phyloP scores from a whole-genome alignment of 2,329 filamentous ascomycete species.

The Macrophomina pseudophaseolina region DNA sequence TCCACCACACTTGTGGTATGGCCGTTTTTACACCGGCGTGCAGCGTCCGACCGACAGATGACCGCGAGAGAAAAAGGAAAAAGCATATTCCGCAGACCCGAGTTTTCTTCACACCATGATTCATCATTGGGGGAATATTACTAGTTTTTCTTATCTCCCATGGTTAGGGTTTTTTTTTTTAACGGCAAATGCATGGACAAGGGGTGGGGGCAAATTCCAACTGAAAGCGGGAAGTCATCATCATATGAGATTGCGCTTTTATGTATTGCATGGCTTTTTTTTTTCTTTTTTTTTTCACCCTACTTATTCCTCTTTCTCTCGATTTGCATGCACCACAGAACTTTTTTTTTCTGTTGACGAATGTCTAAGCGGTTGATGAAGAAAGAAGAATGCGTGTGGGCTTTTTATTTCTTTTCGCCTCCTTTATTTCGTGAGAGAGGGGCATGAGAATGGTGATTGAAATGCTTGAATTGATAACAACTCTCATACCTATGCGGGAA shows the following conservation, averaged over 20 bases:
- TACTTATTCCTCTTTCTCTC: no score
- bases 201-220: slow-evolving; percentile 4
- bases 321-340: not conserved
- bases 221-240: slow-evolving; percentile 8
- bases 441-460: not conserved
- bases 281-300: slow-evolving; percentile 3
- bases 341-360: not conserved
- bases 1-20: not conserved
- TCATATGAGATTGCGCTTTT: slow-evolving; percentile 8
- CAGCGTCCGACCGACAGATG: not conserved
- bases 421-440: not conserved
- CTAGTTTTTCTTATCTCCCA: not conserved
- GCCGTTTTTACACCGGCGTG: not conserved
- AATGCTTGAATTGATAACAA: slow-evolving; percentile 3
- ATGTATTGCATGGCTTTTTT: slow-evolving; percentile 22
- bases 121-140: not conserved
- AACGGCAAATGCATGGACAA: slow-evolving; percentile 13
- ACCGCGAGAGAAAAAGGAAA: slow-evolving; percentile 16
- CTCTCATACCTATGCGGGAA: slow-evolving; percentile 5
- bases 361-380: slow-evolving; percentile 5
- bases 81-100: slow-evolving; percentile 3
- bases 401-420: not conserved
- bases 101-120: not conserved
- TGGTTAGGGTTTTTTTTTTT: slow-evolving; percentile 1
- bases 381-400: not conserved